Percentiles rank a stretch among this genome's conserved stretches.
Conservation (phyloP, 2,329 filamentous ascomycete genomes). For the Colletotrichum theobromicola region DNA sequence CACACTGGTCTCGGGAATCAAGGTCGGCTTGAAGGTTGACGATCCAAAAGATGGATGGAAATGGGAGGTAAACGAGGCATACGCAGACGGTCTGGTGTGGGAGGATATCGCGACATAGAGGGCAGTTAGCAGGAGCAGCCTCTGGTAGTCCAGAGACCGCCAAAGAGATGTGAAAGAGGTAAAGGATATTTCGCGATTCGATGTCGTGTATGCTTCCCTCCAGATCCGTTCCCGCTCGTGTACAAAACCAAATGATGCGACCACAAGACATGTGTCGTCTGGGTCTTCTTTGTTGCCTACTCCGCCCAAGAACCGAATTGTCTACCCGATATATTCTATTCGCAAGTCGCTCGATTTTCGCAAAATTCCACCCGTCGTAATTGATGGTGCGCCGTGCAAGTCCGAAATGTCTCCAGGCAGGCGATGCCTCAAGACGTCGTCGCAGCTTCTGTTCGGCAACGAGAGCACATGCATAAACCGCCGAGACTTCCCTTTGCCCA, state of each 20-base stretch:
- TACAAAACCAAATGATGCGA: constrained; percentile 2
- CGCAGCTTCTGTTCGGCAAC: constrained; percentile 76
- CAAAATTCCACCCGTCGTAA: neutral
- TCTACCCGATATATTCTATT: constrained; percentile 6
- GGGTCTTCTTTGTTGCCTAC: neutral
- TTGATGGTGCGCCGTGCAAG: neutral
- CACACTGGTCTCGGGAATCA: neutral
- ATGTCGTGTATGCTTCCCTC: constrained; percentile 6
- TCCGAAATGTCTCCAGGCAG: neutral
- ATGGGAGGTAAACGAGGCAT: neutral
- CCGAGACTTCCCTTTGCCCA: constrained; percentile 90
- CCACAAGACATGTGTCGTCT: neutral
- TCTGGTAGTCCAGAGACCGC: neutral
- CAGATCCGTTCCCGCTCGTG: neutral
- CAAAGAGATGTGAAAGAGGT: neutral
- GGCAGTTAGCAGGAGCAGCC: neutral
- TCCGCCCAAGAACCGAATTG: neutral
- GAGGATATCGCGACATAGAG: neutral
- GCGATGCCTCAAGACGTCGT: neutral
- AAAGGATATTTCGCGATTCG: constrained; percentile 12
- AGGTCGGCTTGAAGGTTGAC: neutral
- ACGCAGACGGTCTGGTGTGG: neutral
- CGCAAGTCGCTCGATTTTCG: constrained; percentile 5
- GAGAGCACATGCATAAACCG: constrained; percentile 83
- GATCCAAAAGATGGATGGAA: neutral